Evolutionary conservation across 371 early-diverging fungal species (phyloP).

Genomic region (Coemansia sp.): DNA sequence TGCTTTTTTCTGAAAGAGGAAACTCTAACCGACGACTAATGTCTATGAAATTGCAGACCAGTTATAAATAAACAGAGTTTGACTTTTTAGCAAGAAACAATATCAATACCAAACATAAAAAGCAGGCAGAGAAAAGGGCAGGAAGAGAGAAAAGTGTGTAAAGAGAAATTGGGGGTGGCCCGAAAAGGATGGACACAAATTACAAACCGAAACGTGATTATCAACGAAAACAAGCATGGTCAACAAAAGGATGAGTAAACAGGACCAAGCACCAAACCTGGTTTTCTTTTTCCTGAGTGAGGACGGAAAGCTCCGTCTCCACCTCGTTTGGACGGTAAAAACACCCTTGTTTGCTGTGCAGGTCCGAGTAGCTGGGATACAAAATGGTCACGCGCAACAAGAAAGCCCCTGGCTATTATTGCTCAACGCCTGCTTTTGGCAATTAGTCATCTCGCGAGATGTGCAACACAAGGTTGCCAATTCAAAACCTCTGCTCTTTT

Average conservation of each 20-base stretch:
- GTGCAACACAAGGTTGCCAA: not conserved
- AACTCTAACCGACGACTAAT: not conserved
- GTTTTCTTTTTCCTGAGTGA: no score
- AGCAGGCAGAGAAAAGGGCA: not conserved
- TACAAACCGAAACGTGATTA: constrained; percentile 5
- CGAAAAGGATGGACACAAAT: constrained; percentile 6
- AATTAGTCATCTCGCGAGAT: constrained; percentile 1
- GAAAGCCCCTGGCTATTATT: no score
- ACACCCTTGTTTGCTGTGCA: no score
- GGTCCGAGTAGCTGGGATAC: no score
- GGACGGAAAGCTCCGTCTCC: no score
- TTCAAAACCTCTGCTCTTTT: not conserved
- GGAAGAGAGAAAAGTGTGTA: constrained; percentile 2
- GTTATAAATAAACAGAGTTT: not conserved
- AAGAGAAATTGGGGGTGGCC: not conserved
- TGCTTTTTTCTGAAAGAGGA: constrained; percentile 4
- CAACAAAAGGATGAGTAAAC: not conserved
- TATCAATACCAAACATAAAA: constrained; percentile 5
- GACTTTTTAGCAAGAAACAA: constrained; percentile 1
- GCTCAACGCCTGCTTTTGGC: not conserved
- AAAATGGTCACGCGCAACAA: no score
- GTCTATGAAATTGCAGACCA: constrained; percentile 4
- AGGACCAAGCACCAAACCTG: no score
- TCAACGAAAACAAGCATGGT: not conserved
- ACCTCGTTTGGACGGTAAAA: no score